A percentile compares a stretch with the other conserved stretches of the same genome.
These are phyloP conservation scores for Pichia heedii DNA, from an alignment of 805 yeast species.

Conservation along the genomic window DNA sequence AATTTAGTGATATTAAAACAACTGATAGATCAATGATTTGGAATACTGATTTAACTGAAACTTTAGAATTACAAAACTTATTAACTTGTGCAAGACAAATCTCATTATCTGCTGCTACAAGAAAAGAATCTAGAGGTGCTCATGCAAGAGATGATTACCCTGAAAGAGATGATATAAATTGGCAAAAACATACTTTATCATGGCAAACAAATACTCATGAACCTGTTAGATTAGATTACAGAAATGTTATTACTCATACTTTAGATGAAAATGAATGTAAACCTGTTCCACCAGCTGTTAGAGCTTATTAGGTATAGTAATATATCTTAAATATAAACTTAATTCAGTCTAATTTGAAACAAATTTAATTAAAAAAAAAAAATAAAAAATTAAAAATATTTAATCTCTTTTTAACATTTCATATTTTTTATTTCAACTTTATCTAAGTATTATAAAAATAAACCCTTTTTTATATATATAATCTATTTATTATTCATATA, in stretches of 20 bases:
- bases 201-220: constrained; percentile 76
- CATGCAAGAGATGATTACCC: constrained; percentile 98
- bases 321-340: too few relatives aligned
- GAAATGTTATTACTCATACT: constrained; percentile 75
- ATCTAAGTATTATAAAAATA: too few relatives aligned
- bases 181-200: constrained; percentile 97
- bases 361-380: too few relatives aligned
- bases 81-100: constrained; percentile 96
- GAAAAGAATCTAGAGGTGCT: constrained; percentile 98
- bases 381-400: too few relatives aligned
- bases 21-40: constrained; percentile 97
- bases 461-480: too few relatives aligned
- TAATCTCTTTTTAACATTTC: too few relatives aligned
- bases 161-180: constrained; percentile 87
- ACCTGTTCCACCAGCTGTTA: constrained; percentile 93
- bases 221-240: constrained; percentile 67
- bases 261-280: constrained; percentile 89
- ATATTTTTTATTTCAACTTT: too few relatives aligned
- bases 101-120: constrained; percentile 86
- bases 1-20: constrained; percentile 70
- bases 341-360: too few relatives aligned
- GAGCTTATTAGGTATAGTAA: constrained; percentile 60
- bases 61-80: constrained; percentile 91
- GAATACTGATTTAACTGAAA: constrained; percentile 96
- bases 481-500: neutral